phyloP scores from a whole-genome alignment of 1,139 yeast species.

The Sugiyamaella novakii region DNA sequence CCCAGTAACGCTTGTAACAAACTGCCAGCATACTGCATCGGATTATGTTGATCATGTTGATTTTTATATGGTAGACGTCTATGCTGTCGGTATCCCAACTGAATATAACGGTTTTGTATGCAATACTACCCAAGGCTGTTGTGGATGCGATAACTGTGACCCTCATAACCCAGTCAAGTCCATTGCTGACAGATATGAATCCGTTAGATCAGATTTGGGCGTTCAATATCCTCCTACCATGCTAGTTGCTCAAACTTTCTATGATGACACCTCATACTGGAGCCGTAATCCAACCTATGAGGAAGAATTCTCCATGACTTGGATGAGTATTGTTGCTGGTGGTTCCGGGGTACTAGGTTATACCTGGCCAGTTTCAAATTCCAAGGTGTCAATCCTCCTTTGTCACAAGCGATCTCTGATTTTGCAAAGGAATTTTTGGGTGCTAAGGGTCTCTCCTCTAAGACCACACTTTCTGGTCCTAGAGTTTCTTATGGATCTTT shows the following conservation, averaged over 20 bases:
- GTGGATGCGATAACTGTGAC: conserved; percentile 26
- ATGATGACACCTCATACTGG: conserved; percentile 24
- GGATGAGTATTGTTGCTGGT: conserved; percentile 23
- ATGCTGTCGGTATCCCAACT: conserved; percentile 25
- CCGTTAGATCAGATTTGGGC: conserved; percentile 20
- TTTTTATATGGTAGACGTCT: conserved; percentile 25
- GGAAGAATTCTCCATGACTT: conserved; percentile 26
- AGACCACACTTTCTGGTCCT: conserved; percentile 21
- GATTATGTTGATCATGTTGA: conserved; percentile 22
- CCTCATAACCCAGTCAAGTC: conserved; percentile 21
- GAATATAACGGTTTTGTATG: conserved; percentile 22
- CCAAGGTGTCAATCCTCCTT: conserved; percentile 19
- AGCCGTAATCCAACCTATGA: conserved; percentile 24
- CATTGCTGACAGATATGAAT: conserved; percentile 21
- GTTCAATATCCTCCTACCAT: conserved; percentile 23
- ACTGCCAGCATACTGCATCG: conserved; percentile 24
- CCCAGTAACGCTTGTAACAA: conserved; percentile 25
- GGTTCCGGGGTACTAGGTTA: conserved; percentile 25
- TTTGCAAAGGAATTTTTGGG: conserved; percentile 19
- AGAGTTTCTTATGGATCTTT: conserved; percentile 16
- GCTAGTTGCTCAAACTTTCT: conserved; percentile 25
- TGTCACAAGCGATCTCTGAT: conserved; percentile 22
- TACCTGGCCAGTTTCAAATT: conserved; percentile 24
- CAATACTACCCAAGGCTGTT: conserved; percentile 24
- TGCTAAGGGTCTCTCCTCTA: conserved; percentile 9